These are phyloP conservation scores for Blastobotrys proliferans DNA, from an alignment of 1,139 yeast genomes.

Conservation along the genomic window DNA sequence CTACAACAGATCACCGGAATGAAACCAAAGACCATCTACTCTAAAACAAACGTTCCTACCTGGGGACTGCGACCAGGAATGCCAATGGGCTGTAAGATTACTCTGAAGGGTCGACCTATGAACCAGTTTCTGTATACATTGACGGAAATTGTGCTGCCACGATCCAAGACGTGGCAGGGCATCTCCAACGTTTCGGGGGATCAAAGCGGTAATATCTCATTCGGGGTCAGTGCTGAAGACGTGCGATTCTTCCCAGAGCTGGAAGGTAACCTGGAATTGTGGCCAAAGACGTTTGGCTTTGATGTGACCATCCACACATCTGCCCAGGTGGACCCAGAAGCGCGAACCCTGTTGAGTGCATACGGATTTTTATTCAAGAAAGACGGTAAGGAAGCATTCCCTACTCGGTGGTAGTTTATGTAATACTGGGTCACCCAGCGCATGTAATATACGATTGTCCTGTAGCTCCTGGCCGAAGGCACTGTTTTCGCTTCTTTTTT, in stretches of 20 bases:
- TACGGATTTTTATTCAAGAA: constrained; percentile 71
- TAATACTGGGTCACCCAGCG: not conserved
- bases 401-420: constrained; percentile 27
- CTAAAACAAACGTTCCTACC: constrained; percentile 74
- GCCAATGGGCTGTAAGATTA: constrained; percentile 88
- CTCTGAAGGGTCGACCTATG: constrained; percentile 76
- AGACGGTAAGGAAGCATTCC: constrained; percentile 44
- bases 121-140: constrained; percentile 80
- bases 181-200: constrained; percentile 77
- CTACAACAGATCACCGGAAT: constrained; percentile 90
- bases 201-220: constrained; percentile 75
- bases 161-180: constrained; percentile 85
- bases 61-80: constrained; percentile 89
- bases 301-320: constrained; percentile 81
- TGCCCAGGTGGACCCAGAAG: constrained; percentile 88
- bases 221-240: constrained; percentile 78
- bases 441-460: no score
- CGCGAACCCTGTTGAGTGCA: constrained; percentile 80
- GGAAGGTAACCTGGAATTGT: constrained; percentile 83
- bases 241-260: constrained; percentile 87
- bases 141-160: constrained; percentile 88
- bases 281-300: constrained; percentile 85
- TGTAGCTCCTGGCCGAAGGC: not conserved
- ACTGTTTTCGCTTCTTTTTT: no score
- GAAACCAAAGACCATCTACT: constrained; percentile 69